These are phyloP conservation scores for Parmelia sp. DNA, from an alignment of 495 filamentous ascomycete genomes.

Conservation along the genomic window DNA sequence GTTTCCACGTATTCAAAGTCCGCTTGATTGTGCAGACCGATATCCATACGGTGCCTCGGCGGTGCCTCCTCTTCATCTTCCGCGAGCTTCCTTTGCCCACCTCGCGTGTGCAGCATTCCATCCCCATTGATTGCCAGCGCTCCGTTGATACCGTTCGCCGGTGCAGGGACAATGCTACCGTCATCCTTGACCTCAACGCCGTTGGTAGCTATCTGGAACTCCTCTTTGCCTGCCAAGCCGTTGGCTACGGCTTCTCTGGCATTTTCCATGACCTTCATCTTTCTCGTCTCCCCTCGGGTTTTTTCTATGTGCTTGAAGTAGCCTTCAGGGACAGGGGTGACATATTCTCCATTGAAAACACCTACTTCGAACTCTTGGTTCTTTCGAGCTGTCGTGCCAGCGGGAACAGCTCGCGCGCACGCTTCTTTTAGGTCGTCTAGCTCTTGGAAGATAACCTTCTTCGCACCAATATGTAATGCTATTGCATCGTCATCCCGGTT, in stretches of 20 bases:
- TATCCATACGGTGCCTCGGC: constrained; percentile 52
- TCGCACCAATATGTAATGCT: constrained; percentile 79
- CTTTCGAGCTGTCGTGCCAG: constrained; percentile 40
- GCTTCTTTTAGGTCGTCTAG: constrained; percentile 77
- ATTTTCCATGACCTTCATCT: constrained; percentile 61
- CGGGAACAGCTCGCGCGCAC: constrained; percentile 46
- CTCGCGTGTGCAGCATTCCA: not conserved
- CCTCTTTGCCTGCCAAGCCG: constrained; percentile 55
- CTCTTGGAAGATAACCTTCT: constrained; percentile 84
- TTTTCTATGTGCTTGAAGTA: constrained; percentile 85
- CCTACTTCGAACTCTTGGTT: constrained; percentile 78
- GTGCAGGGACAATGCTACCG: constrained; percentile 52
- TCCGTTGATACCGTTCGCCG: constrained; percentile 26
- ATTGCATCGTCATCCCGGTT: constrained; percentile 62
- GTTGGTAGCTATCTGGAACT: constrained; percentile 57
- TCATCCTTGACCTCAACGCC: constrained; percentile 52
- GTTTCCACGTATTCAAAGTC: constrained; percentile 38
- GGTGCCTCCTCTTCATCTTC: constrained; percentile 35
- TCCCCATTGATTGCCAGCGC: not conserved
- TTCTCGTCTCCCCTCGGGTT: constrained; percentile 65
- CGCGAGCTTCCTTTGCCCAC: constrained; percentile 8
- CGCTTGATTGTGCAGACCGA: constrained; percentile 53
- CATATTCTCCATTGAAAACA: constrained; percentile 88
- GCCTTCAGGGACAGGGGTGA: constrained; percentile 71
- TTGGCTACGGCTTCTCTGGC: constrained; percentile 63